A percentile compares a stretch with the other conserved stretches of the same genome.
These are phyloP conservation scores for Linnemannia exigua DNA, from an alignment of 192 early-diverging fungal genomes.

Conservation along the genomic window DNA sequence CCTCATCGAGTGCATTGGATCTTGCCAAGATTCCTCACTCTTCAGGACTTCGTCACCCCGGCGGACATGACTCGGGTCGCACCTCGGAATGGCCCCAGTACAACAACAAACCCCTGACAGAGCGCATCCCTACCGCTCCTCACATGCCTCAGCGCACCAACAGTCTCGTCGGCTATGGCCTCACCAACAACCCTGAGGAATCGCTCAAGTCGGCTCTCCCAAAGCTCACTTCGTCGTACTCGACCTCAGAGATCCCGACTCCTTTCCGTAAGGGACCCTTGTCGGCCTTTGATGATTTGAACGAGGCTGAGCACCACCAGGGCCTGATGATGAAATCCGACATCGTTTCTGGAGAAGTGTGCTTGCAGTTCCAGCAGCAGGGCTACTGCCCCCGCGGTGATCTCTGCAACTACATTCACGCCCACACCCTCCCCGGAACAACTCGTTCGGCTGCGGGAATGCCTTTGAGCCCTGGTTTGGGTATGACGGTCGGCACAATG, in stretches of 20 bases:
- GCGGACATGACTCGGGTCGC: constrained; percentile 62
- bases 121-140: constrained; percentile 27
- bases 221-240: constrained; percentile 61
- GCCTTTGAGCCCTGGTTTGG: constrained; percentile 30
- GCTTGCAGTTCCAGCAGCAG: constrained; percentile 59
- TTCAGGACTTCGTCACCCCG: constrained; percentile 55
- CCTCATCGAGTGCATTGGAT: constrained; percentile 60
- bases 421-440: constrained; percentile 30
- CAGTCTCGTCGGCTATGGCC: constrained; percentile 47
- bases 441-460: constrained; percentile 39
- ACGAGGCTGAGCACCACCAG: constrained; percentile 36
- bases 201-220: constrained; percentile 52
- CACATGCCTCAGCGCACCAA: constrained; percentile 53
- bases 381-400: constrained; percentile 66
- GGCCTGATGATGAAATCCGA: constrained; percentile 32
- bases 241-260: constrained; percentile 59
- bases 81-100: constrained; percentile 61
- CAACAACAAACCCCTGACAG: constrained; percentile 43
- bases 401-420: constrained; percentile 66
- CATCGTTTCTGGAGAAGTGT: constrained; percentile 38
- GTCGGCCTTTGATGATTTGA: constrained; percentile 42
- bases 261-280: constrained; percentile 37
- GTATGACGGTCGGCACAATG: constrained; percentile 42
- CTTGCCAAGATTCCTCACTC: constrained; percentile 57
- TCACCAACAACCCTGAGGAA: constrained; percentile 37